Base-by-base conservation (phyloP, 805 yeast species). In the Ogataea angusta region DNA sequence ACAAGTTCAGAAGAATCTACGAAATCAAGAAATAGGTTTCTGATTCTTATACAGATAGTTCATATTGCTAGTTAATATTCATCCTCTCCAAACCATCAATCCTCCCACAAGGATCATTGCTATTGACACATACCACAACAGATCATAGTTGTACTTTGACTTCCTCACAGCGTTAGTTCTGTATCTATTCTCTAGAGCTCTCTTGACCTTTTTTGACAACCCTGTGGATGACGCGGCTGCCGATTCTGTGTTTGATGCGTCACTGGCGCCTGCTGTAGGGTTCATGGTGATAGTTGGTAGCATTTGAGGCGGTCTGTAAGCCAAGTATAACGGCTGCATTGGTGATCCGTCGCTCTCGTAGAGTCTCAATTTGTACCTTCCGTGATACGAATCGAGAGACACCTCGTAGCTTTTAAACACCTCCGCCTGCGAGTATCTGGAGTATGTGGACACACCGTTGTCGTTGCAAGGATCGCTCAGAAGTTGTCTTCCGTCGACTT, bases 251-350 rank as follows among this genome's bases (percentile, higher is more conserved):
- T 70, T 57, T 2, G 44, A 45, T 3, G 49, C 17, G 19, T 30
- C 48, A 5, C 47, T 49, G 15, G 61, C 44, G 26, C 67, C 51
- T 5, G 51, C 51, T 2, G 95, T 85, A 16, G 99, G 99, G 63
- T 90, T 91, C 72, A 93, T 68, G 0, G 97, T 90, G 38, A 61
- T 66, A 1, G 98, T 93, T 16, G 99, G 99, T 45, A 93, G 76
- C 99, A 93, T 93, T 76, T 85, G 73, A 8, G 99, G 95, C 5
- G 99, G 99, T 54, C 76, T 76, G 69, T 90, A 93, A 2, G 95
- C 96, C 62, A 93, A 73, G 64, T 88, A 93, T 55, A 93, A 63
- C 0, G 99, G 98, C 51, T 88, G 91, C 70, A 84, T 64, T 32
- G 79, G 79, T 13, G 85, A 62, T 13, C 97, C 97, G 61, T 83